Evolutionary conservation across 768 basidiomycete genomes (phyloP).

Genomic region (Rhizopogon rudus): DNA sequence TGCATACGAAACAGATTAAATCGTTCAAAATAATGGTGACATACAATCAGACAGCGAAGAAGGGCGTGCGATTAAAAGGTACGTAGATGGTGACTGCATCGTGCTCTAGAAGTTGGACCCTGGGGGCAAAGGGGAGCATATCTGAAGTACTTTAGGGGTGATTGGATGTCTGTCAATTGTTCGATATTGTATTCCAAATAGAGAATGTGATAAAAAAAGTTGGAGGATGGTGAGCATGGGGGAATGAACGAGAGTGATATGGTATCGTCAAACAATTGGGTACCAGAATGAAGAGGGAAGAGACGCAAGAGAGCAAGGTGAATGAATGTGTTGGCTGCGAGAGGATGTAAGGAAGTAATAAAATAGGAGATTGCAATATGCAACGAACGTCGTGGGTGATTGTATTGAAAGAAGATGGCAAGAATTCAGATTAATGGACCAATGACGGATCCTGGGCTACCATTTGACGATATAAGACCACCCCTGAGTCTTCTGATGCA

Average conservation of each 20-base stretch:
- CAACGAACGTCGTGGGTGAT: slow-evolving; percentile 15
- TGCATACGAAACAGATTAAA: slow-evolving; percentile 51
- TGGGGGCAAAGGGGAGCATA: background rate
- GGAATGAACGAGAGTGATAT: slow-evolving; percentile 23
- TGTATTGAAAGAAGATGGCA: slow-evolving; percentile 11
- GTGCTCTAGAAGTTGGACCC: background rate
- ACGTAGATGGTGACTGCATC: slow-evolving; percentile 1
- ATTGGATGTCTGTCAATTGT: slow-evolving; percentile 11
- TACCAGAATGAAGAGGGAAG: slow-evolving; percentile 16
- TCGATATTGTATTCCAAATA: slow-evolving; percentile 30
- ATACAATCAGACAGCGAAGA: background rate
- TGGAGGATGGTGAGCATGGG: slow-evolving; percentile 1
- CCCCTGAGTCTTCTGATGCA: slow-evolving; percentile 70
- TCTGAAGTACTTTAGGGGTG: background rate
- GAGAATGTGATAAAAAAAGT: slow-evolving; percentile 29
- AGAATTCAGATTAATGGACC: slow-evolving; percentile 26
- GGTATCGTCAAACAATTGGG: slow-evolving; percentile 29
- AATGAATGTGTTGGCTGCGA: slow-evolving; percentile 25
- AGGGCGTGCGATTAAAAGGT: background rate
- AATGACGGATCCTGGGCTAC: slow-evolving; percentile 72
- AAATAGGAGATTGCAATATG: slow-evolving; percentile 23
- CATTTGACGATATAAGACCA: slow-evolving; percentile 79
- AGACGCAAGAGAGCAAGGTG: slow-evolving; percentile 2
- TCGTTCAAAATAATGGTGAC: slow-evolving; percentile 3
- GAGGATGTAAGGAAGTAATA: slow-evolving; percentile 12